These are phyloP conservation scores for Angomonas desouzai DNA, from an alignment of 208 protist genomes.

Conservation along the genomic window DNA sequence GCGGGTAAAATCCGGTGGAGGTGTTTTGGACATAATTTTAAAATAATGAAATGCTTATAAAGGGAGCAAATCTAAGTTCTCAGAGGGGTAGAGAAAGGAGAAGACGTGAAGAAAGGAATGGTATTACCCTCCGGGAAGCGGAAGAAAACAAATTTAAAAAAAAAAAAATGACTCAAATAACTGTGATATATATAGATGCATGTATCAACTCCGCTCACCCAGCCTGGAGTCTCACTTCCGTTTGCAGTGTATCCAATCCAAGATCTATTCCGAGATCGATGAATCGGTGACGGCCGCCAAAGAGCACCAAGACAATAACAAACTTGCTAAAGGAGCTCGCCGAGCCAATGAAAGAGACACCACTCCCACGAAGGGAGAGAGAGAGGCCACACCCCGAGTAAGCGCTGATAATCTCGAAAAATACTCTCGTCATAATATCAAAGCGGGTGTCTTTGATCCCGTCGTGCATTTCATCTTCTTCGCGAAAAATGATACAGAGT, in stretches of 20 bases:
- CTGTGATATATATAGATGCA: no score
- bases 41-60: no score
- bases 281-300: constrained; percentile 73
- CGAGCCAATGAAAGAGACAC: constrained; percentile 55
- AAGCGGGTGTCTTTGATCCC: constrained; percentile 35
- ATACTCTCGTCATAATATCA: constrained; percentile 63
- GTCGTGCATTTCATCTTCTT: constrained; percentile 30
- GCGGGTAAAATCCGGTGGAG: constrained; percentile 72
- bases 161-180: constrained; percentile 12
- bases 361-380: constrained; percentile 21
- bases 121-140: background rate
- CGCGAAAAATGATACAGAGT: constrained; percentile 49
- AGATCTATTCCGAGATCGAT: constrained; percentile 80
- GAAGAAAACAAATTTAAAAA: no score
- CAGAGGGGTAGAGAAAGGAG: constrained; percentile 9
- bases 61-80: no score
- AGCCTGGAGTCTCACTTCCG: constrained; percentile 12
- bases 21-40: constrained; percentile 27
- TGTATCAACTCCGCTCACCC: no score
- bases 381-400: constrained; percentile 71
- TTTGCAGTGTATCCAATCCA: constrained; percentile 43
- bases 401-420: constrained; percentile 79
- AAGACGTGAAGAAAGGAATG: background rate
- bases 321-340: constrained; percentile 45
- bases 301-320: constrained; percentile 51